A percentile compares a stretch with the other conserved stretches of the same genome.
phyloP scores from a whole-genome alignment of 1,284 basidiomycete genomes.

The Amylostereum areolatum region DNA sequence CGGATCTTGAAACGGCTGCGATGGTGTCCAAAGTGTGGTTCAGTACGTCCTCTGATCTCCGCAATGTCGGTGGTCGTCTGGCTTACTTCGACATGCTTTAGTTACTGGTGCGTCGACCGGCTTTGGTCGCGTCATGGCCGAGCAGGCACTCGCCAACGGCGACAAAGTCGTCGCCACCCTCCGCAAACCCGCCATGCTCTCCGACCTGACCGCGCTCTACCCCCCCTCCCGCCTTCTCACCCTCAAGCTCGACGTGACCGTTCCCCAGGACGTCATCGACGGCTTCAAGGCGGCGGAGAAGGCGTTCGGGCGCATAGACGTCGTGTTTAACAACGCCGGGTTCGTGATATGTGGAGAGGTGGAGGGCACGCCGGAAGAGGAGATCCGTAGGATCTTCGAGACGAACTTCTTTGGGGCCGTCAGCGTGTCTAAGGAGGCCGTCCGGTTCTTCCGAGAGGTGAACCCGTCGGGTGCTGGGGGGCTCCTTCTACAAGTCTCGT shows the following conservation, averaged over 20 bases:
- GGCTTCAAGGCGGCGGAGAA: conserved; percentile 8
- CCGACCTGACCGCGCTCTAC: conserved; percentile 12
- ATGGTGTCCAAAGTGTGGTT: too few species aligned
- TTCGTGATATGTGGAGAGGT: conserved; percentile 11
- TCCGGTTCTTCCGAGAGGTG: too few species aligned
- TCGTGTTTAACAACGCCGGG: conserved; percentile 17
- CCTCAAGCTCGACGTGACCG: conserved; percentile 13
- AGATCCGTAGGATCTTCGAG: conserved; percentile 16
- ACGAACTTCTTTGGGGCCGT: conserved; percentile 21
- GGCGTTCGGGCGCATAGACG: conserved; percentile 15
- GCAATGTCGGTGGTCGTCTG: too few species aligned
- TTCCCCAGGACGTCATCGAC: conserved; percentile 6
- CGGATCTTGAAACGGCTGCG: too few species aligned
- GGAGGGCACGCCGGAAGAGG: conserved; percentile 17
- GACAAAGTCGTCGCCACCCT: conserved; percentile 13
- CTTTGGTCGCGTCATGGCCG: conserved; percentile 10
- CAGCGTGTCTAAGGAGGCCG: conserved; percentile 15
- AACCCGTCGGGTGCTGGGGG: too few species aligned
- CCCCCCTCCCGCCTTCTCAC: conserved; percentile 9
- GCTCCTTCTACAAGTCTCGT: too few species aligned
- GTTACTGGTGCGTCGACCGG: conserved; percentile 18
- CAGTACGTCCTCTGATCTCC: too few species aligned
- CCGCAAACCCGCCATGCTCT: conserved; percentile 11
- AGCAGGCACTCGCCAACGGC: conserved; percentile 11
- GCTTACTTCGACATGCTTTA: background rate